Conservation (phyloP, 306 rosid species). For the Gynostemma pentaphyllum region DNA sequence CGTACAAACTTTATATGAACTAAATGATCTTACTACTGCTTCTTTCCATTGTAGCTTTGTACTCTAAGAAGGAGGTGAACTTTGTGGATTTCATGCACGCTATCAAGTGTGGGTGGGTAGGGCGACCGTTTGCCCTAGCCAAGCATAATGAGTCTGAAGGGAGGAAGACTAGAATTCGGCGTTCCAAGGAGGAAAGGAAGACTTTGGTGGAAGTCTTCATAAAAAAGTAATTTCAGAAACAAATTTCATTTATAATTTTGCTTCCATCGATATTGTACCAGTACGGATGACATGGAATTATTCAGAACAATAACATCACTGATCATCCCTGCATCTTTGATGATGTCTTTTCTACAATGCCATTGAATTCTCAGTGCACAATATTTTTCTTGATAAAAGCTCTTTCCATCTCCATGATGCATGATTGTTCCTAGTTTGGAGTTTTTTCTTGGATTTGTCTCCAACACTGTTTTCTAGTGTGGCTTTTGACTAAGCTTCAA, state of each 20-base stretch:
- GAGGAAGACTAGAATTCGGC: constrained; percentile 71
- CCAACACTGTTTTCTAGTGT: background rate
- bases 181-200: constrained; percentile 83
- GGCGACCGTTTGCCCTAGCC: constrained; percentile 84
- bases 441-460: background rate
- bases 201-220: constrained; percentile 82
- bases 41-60: constrained; percentile 22
- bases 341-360: background rate
- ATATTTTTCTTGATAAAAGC: background rate
- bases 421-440: background rate
- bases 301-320: background rate
- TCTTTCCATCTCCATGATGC: background rate
- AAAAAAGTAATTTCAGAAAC: constrained; percentile 40
- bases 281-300: background rate
- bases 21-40: constrained; percentile 11
- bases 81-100: constrained; percentile 47
- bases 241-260: constrained; percentile 7
- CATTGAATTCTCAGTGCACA: background rate
- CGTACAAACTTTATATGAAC: background rate
- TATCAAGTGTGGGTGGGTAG: constrained; percentile 60
- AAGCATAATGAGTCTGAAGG: constrained; percentile 67
- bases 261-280: background rate
- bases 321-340: background rate
- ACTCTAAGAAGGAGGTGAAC: constrained; percentile 11
- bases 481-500: background rate